Percentiles rank a stretch among this genome's conserved stretches.
phyloP scores from a whole-genome alignment of 345 rosid genomes.

The Lumnitzera racemosa region DNA sequence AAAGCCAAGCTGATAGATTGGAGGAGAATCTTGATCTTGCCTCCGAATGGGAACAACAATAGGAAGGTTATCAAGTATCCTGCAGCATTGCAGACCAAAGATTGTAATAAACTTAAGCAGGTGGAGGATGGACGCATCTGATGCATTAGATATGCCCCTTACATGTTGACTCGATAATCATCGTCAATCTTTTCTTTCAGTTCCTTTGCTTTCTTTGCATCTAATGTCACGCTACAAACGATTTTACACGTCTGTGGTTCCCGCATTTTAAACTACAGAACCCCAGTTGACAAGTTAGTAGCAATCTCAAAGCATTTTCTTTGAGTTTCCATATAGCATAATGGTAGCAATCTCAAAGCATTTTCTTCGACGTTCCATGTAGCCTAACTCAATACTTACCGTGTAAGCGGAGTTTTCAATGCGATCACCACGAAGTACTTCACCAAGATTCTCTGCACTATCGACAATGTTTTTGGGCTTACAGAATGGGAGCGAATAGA shows the following conservation, averaged over 20 bases:
- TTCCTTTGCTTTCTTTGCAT: slow-evolving; percentile 55
- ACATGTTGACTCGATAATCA: slow-evolving; percentile 95
- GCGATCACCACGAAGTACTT: slow-evolving; percentile 96
- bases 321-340: background rate
- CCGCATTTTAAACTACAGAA: slow-evolving; percentile 79
- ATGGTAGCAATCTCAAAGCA: slow-evolving; percentile 7
- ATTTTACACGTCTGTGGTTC: slow-evolving; percentile 78
- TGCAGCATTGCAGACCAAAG: slow-evolving; percentile 1
- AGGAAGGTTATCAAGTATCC: slow-evolving; percentile 35
- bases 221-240: slow-evolving; percentile 43
- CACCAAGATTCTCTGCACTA: slow-evolving; percentile 96
- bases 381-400: slow-evolving; percentile 28
- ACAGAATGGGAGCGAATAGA: slow-evolving; percentile 70
- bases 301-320: slow-evolving; percentile 6
- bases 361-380: background rate
- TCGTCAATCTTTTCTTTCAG: slow-evolving; percentile 89
- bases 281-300: slow-evolving; percentile 10
- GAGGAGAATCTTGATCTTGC: slow-evolving; percentile 24
- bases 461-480: slow-evolving; percentile 66
- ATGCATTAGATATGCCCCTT: slow-evolving; percentile 14
- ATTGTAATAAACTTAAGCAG: background rate
- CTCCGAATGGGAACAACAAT: slow-evolving; percentile 31
- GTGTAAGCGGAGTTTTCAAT: slow-evolving; percentile 82
- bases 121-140: slow-evolving; percentile 3
- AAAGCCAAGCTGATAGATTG: slow-evolving; percentile 31